Base-by-base conservation (phyloP, 805 yeast species). In the Sporopachydermia quercuum region DNA sequence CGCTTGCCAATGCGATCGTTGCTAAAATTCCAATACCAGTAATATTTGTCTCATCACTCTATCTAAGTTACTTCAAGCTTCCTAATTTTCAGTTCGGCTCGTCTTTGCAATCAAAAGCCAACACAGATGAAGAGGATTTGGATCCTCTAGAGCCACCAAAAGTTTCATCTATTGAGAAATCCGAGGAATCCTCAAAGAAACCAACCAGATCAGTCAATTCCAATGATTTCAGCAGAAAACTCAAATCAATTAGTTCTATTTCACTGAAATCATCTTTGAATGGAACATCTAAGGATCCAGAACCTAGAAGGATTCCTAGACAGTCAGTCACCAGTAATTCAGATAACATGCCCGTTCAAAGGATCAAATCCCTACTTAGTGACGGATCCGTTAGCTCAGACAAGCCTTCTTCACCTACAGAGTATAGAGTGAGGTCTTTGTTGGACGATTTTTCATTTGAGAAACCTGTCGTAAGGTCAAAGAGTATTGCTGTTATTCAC, bases 101-200 rank as follows among this genome's bases (percentile, higher is more conserved):
- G 13, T 8, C 30, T 23, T 23, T 23, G 13, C 30, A 23, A n/a
- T n/a, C 8, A 8, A 23, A n/a, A 23, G 30, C 13, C 8, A 23
- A 23, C n/a, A n/a, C 8, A 8, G 30, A 23, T n/a, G 30, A 23
- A 23, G n/a, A n/a, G n/a, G n/a, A n/a, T n/a, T 8, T 23, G n/a
- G 30, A 23, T n/a, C 30, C 30, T 23, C n/a, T 23, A 23, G 30
- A 23, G 30, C 30, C 30, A n/a, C 13, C 30, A 23, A 23, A 23
- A 23, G 30, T n/a, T 8, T 8, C 30, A 8, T 8, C n/a, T 8
- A n/a, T 8, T 8, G 30, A 23, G n/a, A n/a, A 23, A 23, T 23
- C 30, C n/a, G n/a, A 8, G 13, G n/a, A 23, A 8, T 23, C 30
- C n/a, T 8, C 8, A 8, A 23, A 23, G 30, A 23, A 23, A 23